These are phyloP conservation scores for Iberis pinnata DNA, from an alignment of 345 rosid species.

Conservation along the genomic window DNA sequence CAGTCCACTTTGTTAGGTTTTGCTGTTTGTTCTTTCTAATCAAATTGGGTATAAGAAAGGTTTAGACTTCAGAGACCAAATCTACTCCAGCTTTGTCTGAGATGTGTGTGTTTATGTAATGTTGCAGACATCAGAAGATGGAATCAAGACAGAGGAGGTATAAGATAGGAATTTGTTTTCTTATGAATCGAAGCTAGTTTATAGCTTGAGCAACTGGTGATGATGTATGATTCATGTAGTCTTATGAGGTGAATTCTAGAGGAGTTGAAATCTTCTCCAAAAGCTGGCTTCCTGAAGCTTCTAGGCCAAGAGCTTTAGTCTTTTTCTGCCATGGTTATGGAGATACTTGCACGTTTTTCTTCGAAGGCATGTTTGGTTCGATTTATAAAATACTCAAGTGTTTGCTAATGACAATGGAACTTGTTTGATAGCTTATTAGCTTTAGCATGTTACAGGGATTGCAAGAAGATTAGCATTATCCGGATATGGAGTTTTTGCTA, in stretches of 20 bases:
- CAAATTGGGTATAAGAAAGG: conserved; percentile 19
- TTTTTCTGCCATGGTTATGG: conserved; percentile 95
- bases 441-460: conserved; percentile 49
- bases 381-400: neutral
- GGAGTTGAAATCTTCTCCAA: conserved; percentile 82
- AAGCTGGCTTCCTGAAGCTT: conserved; percentile 70
- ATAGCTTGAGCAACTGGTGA: neutral
- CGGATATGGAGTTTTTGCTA: conserved; percentile 83
- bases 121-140: conserved; percentile 60
- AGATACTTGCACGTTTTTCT: conserved; percentile 94
- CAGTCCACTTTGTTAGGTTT: too few relatives aligned
- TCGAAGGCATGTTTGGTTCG: conserved; percentile 55
- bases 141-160: conserved; percentile 74
- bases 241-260: conserved; percentile 70
- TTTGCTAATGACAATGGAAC: neutral
- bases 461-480: conserved; percentile 78
- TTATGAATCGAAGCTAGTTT: conserved; percentile 16
- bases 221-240: conserved; percentile 39
- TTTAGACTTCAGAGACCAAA: conserved; percentile 9
- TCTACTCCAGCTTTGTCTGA: conserved; percentile 6
- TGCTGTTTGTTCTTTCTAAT: too few relatives aligned
- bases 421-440: conserved; percentile 19
- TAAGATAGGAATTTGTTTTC: neutral
- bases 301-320: conserved; percentile 61
- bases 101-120: neutral